Base-by-base conservation (phyloP, 1,139 yeast species). In the Tardiomyces blankii region DNA sequence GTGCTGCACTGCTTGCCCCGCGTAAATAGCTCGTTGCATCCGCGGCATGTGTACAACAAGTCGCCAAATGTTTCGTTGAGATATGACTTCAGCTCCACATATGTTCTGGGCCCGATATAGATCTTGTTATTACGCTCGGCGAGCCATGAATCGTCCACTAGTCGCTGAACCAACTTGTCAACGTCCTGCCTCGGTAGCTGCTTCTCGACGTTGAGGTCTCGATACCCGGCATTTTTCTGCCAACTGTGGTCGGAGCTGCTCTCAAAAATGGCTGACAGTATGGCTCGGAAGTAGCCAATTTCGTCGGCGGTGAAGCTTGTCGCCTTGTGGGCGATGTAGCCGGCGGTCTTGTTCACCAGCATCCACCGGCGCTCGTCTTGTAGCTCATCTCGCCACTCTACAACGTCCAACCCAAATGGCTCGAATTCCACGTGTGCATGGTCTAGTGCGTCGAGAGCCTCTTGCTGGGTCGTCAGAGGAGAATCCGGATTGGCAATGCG, bases 11-110 rank as follows among this genome's bases (percentile, higher is more conserved):
- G 65, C 4, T 63, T 54, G 0, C 88, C 88, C 43, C 71, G 51
- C 0, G 85, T 80, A 6, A 78, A 75, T 13, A 80, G 62, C 33
- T 73, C 77, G n/a, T 66, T 62, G 59, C 88, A 82, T 18, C 75
- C 78, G 25, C 55, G 52, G 55, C 89, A 82, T 11, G 57, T 35
- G 6, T 68, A 59, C 1, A 80, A 56, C 23, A 70, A 65, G 1
- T 78, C 81, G 30, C 62, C 57, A 2, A 75, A 80, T 51, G 66
- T 73, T 25, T 74, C 67, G 23, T 68, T 73, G 8, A 59, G 46
- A 44, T 54, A 57, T 8, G 49, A 44, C 23, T 47, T 46, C 39
- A 59, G 51, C 41, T 60, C 64, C 11, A 51, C 48, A 30, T 58
- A 44, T 9, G 57, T 46, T 11, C 62, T 30, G 5, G 46, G 16